phyloP scores from a whole-genome alignment of 768 basidiomycete genomes.

The Steccherinum ochraceum region DNA sequence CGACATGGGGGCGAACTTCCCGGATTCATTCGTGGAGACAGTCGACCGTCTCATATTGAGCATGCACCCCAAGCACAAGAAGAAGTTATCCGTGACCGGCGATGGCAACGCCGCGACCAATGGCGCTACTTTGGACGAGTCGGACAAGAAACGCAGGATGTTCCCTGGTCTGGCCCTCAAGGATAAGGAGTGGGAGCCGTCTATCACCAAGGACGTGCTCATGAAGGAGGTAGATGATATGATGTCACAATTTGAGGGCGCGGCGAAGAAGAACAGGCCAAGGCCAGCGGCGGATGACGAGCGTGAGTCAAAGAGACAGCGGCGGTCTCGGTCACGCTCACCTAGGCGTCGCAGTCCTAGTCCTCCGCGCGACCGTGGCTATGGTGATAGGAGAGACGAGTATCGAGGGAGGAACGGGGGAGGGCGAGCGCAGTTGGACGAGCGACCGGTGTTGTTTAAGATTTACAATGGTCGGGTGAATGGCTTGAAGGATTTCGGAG shows the following conservation, averaged over 20 bases:
- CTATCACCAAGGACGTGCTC: constrained; percentile 68
- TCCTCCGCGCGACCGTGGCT: constrained; percentile 51
- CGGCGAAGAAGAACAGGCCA: constrained; percentile 54
- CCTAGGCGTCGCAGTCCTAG: constrained; percentile 46
- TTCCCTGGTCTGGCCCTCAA: constrained; percentile 88
- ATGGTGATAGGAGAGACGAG: constrained; percentile 36
- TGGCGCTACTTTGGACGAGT: constrained; percentile 41
- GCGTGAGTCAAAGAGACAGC: constrained; percentile 52
- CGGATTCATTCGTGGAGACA: constrained; percentile 86
- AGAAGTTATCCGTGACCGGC: constrained; percentile 31
- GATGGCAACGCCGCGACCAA: constrained; percentile 27
- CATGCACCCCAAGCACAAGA: constrained; percentile 94
- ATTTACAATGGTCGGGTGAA: constrained; percentile 87
- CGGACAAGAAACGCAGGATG: constrained; percentile 74
- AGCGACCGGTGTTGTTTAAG: constrained; percentile 86
- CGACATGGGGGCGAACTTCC: constrained; percentile 76
- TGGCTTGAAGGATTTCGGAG: constrained; percentile 91
- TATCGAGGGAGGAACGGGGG: constrained; percentile 30
- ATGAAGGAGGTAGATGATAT: constrained; percentile 88
- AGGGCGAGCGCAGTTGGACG: constrained; percentile 51
- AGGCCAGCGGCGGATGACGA: constrained; percentile 33
- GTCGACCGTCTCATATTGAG: constrained; percentile 91
- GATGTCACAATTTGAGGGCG: constrained; percentile 67
- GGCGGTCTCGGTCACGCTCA: constrained; percentile 40
- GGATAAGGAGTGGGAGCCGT: constrained; percentile 60